Base-by-base conservation (phyloP, 2,329 filamentous ascomycete species). In the Colletotrichum sublineola region DNA sequence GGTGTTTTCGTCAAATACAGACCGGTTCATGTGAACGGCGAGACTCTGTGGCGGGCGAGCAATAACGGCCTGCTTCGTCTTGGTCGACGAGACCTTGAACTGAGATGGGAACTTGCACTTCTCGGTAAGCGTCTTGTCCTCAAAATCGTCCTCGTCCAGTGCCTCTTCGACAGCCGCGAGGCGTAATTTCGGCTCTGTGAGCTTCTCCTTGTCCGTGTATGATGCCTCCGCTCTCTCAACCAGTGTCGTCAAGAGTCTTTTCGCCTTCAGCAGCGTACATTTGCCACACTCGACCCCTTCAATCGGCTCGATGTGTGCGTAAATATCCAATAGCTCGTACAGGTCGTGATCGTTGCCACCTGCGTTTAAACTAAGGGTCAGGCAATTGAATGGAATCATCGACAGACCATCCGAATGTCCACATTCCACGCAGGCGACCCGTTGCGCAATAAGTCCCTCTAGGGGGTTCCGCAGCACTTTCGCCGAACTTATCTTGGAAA, bases 341-440 rank as follows among this genome's bases (percentile, higher is more conserved):
- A 98, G 83, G 73, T 94, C 89, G 77, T 95, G 94, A 24, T 87
- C 84, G 40, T 82, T 79, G 74, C 86, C 87, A 60, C 87, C 86
- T 6, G 87, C 83, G 1, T 93, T 94, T 1, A 98, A 89, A 46
- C 92, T 94, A 0, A 98, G 89, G 0, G 96, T 98, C 58, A 98
- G 84, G 78, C 95, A 98, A 79, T 96, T 98, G 86, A 98, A 98
- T 0, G 95, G 94, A 29, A 94, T 97, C 83, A 98, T 90, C 1
- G 93, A 95, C 18, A 98, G 86, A 1, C 95, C 95, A 77, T 97
- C 95, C 0, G 94, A 95, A 82, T 93, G 93, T 9, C 94, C 94
- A 79, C 96, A 99, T 57, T 87, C 86, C 67, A 93, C 92, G 80
- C 96, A 99, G 0, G 94, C 93, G 1, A 98, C 95, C 50, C 95